Conservation (phyloP, 768 basidiomycete genomes). For the Pholiota microspora region DNA sequence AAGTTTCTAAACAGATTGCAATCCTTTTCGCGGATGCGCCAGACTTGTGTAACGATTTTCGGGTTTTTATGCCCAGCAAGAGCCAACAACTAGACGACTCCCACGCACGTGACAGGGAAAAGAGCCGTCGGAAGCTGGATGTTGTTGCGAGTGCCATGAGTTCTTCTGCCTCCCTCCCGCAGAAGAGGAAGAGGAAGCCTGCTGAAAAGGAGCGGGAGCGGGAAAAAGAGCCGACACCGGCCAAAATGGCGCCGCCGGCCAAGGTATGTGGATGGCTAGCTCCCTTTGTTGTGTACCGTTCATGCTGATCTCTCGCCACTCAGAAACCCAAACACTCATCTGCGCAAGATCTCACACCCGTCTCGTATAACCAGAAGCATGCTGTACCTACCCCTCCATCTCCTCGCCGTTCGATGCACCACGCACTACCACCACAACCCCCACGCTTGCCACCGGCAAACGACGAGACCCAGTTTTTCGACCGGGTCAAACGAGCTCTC, state of each 20-base stretch:
- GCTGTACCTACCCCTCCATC: constrained; percentile 30
- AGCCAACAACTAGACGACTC: constrained; percentile 50
- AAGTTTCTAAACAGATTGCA: constrained; percentile 68
- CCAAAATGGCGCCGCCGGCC: constrained; percentile 28
- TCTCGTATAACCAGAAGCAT: constrained; percentile 35
- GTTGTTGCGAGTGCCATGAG: constrained; percentile 29
- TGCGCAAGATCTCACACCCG: constrained; percentile 36
- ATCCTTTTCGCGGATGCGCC: constrained; percentile 73
- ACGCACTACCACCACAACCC: constrained; percentile 25
- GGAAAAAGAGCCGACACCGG: constrained; percentile 32
- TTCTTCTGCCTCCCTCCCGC: constrained; percentile 42
- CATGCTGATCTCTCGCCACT: constrained; percentile 8
- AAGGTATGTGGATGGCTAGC: constrained; percentile 35
- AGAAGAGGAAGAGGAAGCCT: constrained; percentile 69
- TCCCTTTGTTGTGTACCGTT: constrained; percentile 10
- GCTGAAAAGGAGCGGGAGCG: constrained; percentile 47
- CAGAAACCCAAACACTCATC: constrained; percentile 38
- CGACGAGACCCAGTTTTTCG: constrained; percentile 81
- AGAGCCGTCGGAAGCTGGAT: constrained; percentile 47
- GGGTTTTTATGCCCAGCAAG: constrained; percentile 70
- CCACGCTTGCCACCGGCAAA: constrained; percentile 26
- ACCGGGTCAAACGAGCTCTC: constrained; percentile 75
- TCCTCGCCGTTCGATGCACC: constrained; percentile 29
- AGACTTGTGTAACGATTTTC: constrained; percentile 71
- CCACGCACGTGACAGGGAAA: constrained; percentile 37